Evolutionary conservation across 805 yeast genomes (phyloP).

Genomic region (Blastobotrys parvus): DNA sequence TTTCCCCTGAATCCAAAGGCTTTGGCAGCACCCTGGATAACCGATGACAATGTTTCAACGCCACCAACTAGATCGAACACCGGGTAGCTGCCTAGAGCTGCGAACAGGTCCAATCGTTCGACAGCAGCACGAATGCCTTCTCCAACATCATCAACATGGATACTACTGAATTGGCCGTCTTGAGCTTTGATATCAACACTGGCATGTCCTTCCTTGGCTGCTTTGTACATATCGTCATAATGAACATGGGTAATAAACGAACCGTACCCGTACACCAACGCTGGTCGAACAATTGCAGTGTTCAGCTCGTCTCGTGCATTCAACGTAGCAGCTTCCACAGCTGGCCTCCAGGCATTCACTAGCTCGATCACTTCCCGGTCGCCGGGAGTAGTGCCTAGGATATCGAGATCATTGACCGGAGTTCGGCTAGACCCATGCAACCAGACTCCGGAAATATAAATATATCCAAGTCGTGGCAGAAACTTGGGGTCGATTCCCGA

Average conservation of each 20-base stretch:
- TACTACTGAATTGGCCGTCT: background rate
- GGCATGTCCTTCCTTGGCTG: background rate
- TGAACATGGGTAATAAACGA: background rate
- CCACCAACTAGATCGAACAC: background rate
- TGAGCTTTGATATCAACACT: background rate
- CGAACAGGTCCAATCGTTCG: background rate
- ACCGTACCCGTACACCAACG: background rate
- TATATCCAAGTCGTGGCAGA: background rate
- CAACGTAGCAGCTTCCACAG: background rate
- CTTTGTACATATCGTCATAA: background rate
- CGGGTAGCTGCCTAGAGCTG: background rate
- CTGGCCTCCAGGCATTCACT: background rate
- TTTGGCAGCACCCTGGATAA: background rate
- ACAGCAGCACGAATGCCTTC: background rate
- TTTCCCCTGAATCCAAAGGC: background rate
- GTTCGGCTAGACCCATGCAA: background rate
- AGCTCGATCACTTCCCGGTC: background rate
- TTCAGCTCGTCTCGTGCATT: background rate
- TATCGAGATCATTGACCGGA: background rate
- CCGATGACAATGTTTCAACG: background rate
- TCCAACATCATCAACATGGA: background rate
- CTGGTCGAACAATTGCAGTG: background rate
- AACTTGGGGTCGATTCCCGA: background rate
- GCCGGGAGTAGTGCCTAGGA: background rate
- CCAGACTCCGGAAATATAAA: background rate